Percentiles rank a stretch among this genome's conserved stretches.
phyloP scores from a whole-genome alignment of 305 asterid species.

The Fraxinus albicans region DNA sequence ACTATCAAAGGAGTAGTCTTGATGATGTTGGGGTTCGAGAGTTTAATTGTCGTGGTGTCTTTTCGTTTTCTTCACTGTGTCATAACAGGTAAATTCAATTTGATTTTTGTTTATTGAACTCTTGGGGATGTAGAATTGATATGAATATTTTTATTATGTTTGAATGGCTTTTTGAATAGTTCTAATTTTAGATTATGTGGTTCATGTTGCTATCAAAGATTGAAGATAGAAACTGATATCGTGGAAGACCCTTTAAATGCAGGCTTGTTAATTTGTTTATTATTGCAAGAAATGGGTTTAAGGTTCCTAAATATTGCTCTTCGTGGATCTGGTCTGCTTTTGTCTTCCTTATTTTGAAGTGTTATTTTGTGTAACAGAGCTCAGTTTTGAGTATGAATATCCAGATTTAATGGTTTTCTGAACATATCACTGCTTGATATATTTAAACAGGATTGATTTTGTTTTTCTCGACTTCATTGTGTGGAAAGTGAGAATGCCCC shows the following conservation, averaged over 20 bases:
- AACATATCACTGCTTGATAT: not conserved
- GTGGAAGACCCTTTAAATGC: constrained; percentile 14
- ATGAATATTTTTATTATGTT: not conserved
- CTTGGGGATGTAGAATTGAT: not conserved
- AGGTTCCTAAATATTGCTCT: not conserved
- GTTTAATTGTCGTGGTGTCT: constrained; percentile 30
- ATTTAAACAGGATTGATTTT: not conserved
- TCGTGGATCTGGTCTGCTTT: not conserved
- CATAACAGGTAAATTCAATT: constrained; percentile 41
- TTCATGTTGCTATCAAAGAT: constrained; percentile 18
- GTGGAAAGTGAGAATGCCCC: not conserved
- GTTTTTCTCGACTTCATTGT: not conserved
- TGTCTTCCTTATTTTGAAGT: not conserved
- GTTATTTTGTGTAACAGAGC: not conserved
- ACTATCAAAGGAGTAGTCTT: constrained; percentile 43
- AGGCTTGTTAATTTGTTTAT: constrained; percentile 28
- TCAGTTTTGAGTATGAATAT: not conserved
- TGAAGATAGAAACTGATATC: constrained; percentile 21
- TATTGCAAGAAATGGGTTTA: constrained; percentile 1
- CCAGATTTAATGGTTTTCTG: not conserved
- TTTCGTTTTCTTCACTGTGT: constrained; percentile 38
- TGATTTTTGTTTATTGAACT: constrained; percentile 16
- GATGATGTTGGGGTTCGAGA: constrained; percentile 28
- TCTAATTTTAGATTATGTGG: constrained; percentile 5
- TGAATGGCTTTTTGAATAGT: constrained; percentile 6